Percentiles rank a stretch among this genome's conserved stretches.
Conservation (phyloP, 768 basidiomycete genomes). For the Suillus americanus region DNA sequence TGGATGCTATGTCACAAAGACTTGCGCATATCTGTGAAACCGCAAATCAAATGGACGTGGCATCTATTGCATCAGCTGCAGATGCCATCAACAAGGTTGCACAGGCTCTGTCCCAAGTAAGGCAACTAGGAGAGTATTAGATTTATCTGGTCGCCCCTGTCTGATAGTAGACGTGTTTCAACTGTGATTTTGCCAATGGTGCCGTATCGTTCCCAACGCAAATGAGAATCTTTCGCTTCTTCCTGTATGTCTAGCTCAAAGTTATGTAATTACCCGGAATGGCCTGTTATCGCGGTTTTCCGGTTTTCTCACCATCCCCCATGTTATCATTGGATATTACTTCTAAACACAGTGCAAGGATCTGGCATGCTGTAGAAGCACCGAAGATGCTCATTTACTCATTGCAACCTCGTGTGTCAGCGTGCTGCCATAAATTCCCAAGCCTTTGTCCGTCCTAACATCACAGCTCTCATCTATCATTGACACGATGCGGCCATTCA, state of each 20-base stretch:
- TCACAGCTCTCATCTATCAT: constrained; percentile 19
- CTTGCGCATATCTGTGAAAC: constrained; percentile 45
- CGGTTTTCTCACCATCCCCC: not conserved
- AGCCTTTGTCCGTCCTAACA: constrained; percentile 11
- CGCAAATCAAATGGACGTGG: constrained; percentile 41
- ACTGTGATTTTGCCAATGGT: not conserved
- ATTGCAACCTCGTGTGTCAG: constrained; percentile 27
- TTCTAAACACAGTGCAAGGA: not conserved
- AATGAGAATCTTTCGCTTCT: not conserved
- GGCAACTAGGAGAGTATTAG: constrained; percentile 49
- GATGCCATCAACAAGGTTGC: constrained; percentile 69
- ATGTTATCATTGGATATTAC: not conserved
- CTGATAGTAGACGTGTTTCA: not conserved
- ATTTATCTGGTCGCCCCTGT: not conserved
- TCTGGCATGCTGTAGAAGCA: constrained; percentile 4
- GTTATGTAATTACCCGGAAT: not conserved
- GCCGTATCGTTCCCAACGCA: not conserved
- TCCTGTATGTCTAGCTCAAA: not conserved
- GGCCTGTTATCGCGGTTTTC: not conserved
- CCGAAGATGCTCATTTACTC: constrained; percentile 6
- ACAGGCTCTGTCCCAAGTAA: constrained; percentile 59
- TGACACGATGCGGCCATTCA: constrained; percentile 32
- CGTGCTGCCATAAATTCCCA: constrained; percentile 28
- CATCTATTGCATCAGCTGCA: constrained; percentile 56
- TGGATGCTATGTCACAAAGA: constrained; percentile 52